Percentiles rank a stretch among this genome's conserved stretches.
These are phyloP conservation scores for Pseudozyma sp. DNA, from an alignment of 1,284 basidiomycete species.

Conservation along the genomic window DNA sequence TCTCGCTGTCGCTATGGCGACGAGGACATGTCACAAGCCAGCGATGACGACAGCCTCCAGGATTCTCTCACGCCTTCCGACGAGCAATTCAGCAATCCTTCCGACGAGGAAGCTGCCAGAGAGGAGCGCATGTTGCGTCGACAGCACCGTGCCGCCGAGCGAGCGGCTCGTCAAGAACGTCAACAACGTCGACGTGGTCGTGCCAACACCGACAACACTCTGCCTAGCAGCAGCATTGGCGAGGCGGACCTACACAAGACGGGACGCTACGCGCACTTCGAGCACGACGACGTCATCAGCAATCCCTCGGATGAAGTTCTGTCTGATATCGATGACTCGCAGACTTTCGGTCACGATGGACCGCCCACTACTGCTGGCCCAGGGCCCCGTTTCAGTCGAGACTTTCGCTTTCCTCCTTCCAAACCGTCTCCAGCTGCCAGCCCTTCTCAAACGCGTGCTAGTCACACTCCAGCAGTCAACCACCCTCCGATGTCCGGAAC, in stretches of 20 bases:
- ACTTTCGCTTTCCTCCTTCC: conserved; percentile 48
- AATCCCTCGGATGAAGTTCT: conserved; percentile 56
- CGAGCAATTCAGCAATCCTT: conserved; percentile 62
- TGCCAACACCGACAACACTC: conserved; percentile 49
- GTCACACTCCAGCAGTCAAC: background rate
- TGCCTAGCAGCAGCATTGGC: conserved; percentile 56
- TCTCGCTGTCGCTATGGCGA: conserved; percentile 7
- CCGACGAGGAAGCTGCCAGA: conserved; percentile 59
- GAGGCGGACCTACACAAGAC: conserved; percentile 30
- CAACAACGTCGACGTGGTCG: conserved; percentile 33
- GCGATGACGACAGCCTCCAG: conserved; percentile 26
- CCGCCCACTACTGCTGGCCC: conserved; percentile 6
- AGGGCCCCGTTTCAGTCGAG: conserved; percentile 34
- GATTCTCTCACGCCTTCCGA: conserved; percentile 48
- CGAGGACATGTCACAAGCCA: conserved; percentile 11
- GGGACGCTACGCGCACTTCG: conserved; percentile 5
- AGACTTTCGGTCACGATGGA: conserved; percentile 41
- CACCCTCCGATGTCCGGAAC: conserved; percentile 25
- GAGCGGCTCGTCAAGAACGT: conserved; percentile 23
- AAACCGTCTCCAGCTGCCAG: conserved; percentile 1
- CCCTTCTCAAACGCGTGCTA: background rate
- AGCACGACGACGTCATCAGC: conserved; percentile 43
- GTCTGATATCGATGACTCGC: conserved; percentile 35
- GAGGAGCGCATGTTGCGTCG: conserved; percentile 43
- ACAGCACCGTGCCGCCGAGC: conserved; percentile 37